phyloP scores from a whole-genome alignment of 257 asterid species.

The Primulina tabacum region DNA sequence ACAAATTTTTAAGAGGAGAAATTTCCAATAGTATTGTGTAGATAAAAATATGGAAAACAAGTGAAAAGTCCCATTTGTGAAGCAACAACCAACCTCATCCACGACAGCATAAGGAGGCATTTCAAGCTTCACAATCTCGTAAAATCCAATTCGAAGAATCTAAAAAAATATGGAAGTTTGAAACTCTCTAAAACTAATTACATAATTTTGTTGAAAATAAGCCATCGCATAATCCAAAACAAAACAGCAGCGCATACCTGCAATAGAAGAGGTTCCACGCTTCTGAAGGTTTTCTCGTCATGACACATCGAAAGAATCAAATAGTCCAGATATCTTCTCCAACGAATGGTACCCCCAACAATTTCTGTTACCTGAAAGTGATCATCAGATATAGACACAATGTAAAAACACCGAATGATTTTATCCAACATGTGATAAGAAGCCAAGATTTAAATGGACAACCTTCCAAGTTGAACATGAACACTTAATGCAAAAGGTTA shows the following conservation, averaged over 20 bases:
- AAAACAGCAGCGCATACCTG: constrained; percentile 46
- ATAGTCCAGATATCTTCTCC: constrained; percentile 94
- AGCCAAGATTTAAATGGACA: constrained; percentile 14
- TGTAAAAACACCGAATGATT: neutral
- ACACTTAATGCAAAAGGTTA: constrained; percentile 16
- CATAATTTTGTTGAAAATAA: constrained; percentile 12
- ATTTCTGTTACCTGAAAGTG: constrained; percentile 72
- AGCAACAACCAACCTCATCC: constrained; percentile 62
- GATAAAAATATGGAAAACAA: constrained; percentile 12
- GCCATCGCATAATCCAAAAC: constrained; percentile 14
- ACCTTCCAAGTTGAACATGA: constrained; percentile 1
- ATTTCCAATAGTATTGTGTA: constrained; percentile 3
- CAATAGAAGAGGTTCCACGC: constrained; percentile 89
- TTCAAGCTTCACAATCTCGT: constrained; percentile 84
- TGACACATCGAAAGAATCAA: constrained; percentile 87
- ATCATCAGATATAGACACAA: constrained; percentile 13
- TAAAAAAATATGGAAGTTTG: constrained; percentile 28
- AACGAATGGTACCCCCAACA: constrained; percentile 96
- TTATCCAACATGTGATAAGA: neutral
- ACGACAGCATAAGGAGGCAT: constrained; percentile 95
- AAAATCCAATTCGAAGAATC: constrained; percentile 92
- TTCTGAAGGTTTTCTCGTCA: constrained; percentile 54
- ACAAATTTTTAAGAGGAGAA: neutral
- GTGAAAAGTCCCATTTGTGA: constrained; percentile 2
- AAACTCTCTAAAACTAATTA: constrained; percentile 14